A percentile compares a stretch with the other conserved stretches of the same genome.
Evolutionary conservation across 371 early-diverging fungal genomes (phyloP).

Genomic region (Blakeslea trispora): DNA sequence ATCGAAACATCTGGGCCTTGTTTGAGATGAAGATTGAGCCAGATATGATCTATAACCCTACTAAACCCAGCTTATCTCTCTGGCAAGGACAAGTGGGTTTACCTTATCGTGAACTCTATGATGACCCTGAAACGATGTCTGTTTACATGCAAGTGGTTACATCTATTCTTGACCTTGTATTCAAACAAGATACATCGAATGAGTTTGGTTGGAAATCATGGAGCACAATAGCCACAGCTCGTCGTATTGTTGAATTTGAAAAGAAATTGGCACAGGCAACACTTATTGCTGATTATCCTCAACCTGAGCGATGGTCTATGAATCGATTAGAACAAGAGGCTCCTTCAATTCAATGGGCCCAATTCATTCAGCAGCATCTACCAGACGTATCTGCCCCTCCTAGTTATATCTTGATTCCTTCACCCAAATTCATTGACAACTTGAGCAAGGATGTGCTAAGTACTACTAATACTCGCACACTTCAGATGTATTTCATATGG

Average conservation of each 20-base stretch:
- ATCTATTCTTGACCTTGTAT: slow-evolving; percentile 26
- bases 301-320: slow-evolving; percentile 23
- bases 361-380: slow-evolving; percentile 20
- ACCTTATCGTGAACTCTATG: slow-evolving; percentile 53
- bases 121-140: slow-evolving; percentile 27
- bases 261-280: neutral
- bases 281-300: neutral
- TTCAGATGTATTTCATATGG: slow-evolving; percentile 50
- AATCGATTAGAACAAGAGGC: slow-evolving; percentile 32
- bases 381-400: slow-evolving; percentile 29
- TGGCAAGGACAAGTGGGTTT: slow-evolving; percentile 42
- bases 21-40: slow-evolving; percentile 34
- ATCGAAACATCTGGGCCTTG: slow-evolving; percentile 29
- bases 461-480: slow-evolving; percentile 24
- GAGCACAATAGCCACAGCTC: slow-evolving; percentile 39
- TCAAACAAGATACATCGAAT: slow-evolving; percentile 23
- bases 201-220: slow-evolving; percentile 35
- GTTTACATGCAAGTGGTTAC: slow-evolving; percentile 31
- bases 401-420: slow-evolving; percentile 28
- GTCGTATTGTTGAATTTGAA: slow-evolving; percentile 52
- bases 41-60: neutral
- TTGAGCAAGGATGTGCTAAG: slow-evolving; percentile 11
- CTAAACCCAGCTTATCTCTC: slow-evolving; percentile 24
- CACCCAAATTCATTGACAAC: neutral
- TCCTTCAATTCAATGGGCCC: slow-evolving; percentile 48